phyloP scores from a whole-genome alignment of 2,329 filamentous ascomycete species.

The Cyanodermella asteris region DNA sequence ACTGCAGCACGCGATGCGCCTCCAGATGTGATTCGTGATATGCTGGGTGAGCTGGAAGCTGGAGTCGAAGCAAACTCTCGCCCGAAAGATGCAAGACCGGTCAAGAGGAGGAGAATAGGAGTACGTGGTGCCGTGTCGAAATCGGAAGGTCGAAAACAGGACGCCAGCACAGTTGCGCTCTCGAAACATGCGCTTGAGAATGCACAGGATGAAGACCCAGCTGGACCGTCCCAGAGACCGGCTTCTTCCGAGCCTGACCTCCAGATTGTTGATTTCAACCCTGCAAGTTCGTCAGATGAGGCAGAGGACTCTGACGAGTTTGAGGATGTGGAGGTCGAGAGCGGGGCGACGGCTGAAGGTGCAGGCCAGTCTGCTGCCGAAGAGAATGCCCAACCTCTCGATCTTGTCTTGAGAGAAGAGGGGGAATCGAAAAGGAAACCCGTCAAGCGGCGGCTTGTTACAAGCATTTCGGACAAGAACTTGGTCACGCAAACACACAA shows the following conservation, averaged over 20 bases:
- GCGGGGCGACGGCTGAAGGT: slow-evolving; percentile 29
- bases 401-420: slow-evolving; percentile 13
- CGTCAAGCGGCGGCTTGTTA: slow-evolving; percentile 28
- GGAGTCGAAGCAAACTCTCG: slow-evolving; percentile 10
- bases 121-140: slow-evolving; percentile 9
- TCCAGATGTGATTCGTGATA: slow-evolving; percentile 18
- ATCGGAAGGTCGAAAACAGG: slow-evolving; percentile 4
- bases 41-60: slow-evolving; percentile 19
- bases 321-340: slow-evolving; percentile 35
- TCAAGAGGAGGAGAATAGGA: slow-evolving; percentile 19
- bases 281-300: slow-evolving; percentile 14
- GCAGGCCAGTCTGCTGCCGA: slow-evolving; percentile 9
- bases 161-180: slow-evolving; percentile 6
- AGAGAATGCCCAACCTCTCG: slow-evolving; percentile 18
- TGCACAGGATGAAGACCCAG: slow-evolving; percentile 11
- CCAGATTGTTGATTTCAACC: slow-evolving; percentile 6
- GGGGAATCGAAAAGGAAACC: slow-evolving; percentile 3
- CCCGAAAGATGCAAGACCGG: slow-evolving; percentile 11
- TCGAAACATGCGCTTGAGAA: slow-evolving; percentile 13
- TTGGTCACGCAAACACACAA: slow-evolving; percentile 62
- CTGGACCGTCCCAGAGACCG: slow-evolving; percentile 5
- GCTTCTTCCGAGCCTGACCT: slow-evolving; percentile 5
- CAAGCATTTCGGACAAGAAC: slow-evolving; percentile 33
- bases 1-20: slow-evolving; percentile 11
- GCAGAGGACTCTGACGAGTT: slow-evolving; percentile 33